Evolutionary conservation across 2,329 filamentous ascomycete genomes (phyloP), one percentile per base, ranked within the genome.

Genomic region (Venturiaceae sp.): DNA sequence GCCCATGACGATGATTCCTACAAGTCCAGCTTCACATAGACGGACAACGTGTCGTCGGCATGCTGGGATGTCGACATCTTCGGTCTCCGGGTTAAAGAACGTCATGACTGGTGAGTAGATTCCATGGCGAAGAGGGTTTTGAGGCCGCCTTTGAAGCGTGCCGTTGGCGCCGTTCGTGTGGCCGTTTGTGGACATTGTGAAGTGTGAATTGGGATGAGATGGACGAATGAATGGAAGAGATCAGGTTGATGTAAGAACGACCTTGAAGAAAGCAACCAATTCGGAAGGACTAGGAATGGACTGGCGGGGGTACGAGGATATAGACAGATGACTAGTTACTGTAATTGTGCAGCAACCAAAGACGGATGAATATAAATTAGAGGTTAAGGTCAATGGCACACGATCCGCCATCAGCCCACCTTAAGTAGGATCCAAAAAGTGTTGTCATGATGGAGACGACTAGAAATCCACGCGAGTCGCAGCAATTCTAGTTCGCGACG

Each of bases 31-130:
- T 69, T 84, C 78, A 39, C 85, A 87, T 53, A 95, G 83, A 53
- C 90, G 86, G 64, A 88, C 83, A 26, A 88, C 87, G 69, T 95
- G 90, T 68, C 82, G 86, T 74, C 89, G 88, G 75, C 94, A 88
- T 60, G 82, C 82, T 36, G 87, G 79, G 63, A 92, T 83, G 68
- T 95, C 90, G 66, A 95, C 80, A 53, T 94, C 88, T 74, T 95
- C 90, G 50, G 88, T 94, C 63, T 86, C 81, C 6, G 86, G 80
- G 73, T 92, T 78, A 77, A 95, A 95, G 72, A 95, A 95, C 67
- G 90, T 95, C 85, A 94, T 90, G 61, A 88, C 92, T 28, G 90
- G 90, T 61, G 88, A 88, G 73, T 94, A 95, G 70, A 94, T 91
- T 70, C 90, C 89, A 67, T 86, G 86, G 47, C 87, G 86, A 58